Conservation (phyloP, 2,329 filamentous ascomycete genomes). For the Pyrenophora graminea region DNA sequence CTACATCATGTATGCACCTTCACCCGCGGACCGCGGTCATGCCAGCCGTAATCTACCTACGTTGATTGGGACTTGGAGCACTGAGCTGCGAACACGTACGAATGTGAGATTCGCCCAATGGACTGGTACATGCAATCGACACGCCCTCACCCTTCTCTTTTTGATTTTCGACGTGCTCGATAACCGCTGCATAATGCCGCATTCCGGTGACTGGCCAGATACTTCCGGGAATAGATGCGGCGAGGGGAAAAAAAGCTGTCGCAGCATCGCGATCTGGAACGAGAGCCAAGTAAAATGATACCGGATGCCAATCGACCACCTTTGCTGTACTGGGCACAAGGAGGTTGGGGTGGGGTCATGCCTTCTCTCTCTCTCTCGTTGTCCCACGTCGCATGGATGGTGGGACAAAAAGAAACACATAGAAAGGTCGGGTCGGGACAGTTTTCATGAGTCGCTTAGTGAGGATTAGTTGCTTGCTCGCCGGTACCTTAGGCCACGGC, state of each 20-base stretch:
- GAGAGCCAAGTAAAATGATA: conserved; percentile 7
- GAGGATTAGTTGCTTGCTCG: conserved; percentile 12
- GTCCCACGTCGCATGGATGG: conserved; percentile 33
- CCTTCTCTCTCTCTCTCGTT: conserved; percentile 11
- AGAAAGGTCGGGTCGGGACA: conserved; percentile 25
- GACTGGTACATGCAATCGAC: neutral
- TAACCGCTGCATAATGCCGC: conserved; percentile 37
- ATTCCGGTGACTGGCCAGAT: conserved; percentile 30
- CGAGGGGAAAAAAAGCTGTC: conserved; percentile 4
- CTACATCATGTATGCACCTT: conserved; percentile 2
- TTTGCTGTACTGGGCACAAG: conserved; percentile 18
- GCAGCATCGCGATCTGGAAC: conserved; percentile 14
- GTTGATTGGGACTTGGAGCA: conserved; percentile 19
- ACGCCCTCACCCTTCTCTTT: neutral
- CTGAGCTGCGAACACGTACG: conserved; percentile 39
- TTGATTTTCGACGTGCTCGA: conserved; percentile 27
- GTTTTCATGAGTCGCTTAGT: conserved; percentile 14
- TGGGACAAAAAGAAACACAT: conserved; percentile 19
- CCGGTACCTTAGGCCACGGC: conserved; percentile 21
- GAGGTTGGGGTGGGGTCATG: conserved; percentile 17
- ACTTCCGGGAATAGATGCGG: conserved; percentile 22
- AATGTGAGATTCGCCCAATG: conserved; percentile 29
- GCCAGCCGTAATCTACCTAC: conserved; percentile 13
- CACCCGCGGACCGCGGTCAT: too few relatives aligned
- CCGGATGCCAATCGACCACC: conserved; percentile 10